Conservation (phyloP, 768 basidiomycete species). For the Mycena albidolilacea region DNA sequence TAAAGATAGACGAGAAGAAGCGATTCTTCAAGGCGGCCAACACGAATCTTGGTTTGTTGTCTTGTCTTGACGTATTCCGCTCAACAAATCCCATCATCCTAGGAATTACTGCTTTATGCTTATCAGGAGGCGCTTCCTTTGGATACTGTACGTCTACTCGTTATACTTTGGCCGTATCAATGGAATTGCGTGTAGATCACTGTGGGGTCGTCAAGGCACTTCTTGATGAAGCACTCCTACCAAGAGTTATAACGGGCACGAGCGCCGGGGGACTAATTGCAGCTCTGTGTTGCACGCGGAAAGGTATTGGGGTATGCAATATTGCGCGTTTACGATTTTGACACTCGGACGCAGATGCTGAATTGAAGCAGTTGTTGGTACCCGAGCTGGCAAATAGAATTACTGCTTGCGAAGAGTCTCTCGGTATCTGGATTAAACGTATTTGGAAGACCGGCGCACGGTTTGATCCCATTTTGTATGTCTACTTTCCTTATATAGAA, state of each 20-base stretch:
- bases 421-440: constrained; percentile 77
- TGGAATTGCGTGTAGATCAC: constrained; percentile 68
- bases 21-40: constrained; percentile 92
- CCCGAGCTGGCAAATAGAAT: constrained; percentile 90
- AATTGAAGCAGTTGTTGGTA: constrained; percentile 81
- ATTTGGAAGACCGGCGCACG: constrained; percentile 93
- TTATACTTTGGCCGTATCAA: background rate
- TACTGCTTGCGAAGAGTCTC: constrained; percentile 85
- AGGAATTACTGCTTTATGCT: constrained; percentile 88
- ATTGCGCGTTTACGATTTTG: background rate
- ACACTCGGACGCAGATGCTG: constrained; percentile 65
- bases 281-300: constrained; percentile 52
- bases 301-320: background rate
- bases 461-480: constrained; percentile 83
- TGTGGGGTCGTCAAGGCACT: constrained; percentile 95
- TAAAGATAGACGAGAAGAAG: constrained; percentile 90
- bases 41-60: constrained; percentile 80
- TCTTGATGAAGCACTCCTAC: constrained; percentile 87
- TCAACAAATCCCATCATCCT: background rate
- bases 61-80: background rate
- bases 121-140: constrained; percentile 96
- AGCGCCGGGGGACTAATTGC: constrained; percentile 91
- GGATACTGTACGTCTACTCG: constrained; percentile 82
- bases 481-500: constrained; percentile 21
- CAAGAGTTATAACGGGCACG: constrained; percentile 95